Evolutionary conservation across 1,284 basidiomycete species (phyloP).

Genomic region (Ganoderma sp.): DNA sequence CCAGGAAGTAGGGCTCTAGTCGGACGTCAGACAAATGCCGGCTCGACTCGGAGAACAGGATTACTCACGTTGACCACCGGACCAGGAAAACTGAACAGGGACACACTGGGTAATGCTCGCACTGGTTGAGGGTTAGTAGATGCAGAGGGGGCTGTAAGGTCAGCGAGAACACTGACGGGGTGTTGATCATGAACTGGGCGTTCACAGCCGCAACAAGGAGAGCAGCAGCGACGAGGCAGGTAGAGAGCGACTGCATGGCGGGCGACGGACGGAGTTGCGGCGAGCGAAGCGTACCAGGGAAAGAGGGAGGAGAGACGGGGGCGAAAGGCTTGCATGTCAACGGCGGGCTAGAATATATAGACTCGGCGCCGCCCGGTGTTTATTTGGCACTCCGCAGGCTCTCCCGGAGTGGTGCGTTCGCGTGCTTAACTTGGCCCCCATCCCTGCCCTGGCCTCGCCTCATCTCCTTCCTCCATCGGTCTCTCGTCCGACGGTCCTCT

Average conservation of each 20-base stretch:
- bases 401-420: conserved; percentile 4
- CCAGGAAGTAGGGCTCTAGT: conserved; percentile 39
- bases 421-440: conserved; percentile 12
- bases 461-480: not conserved
- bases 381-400: conserved; percentile 33
- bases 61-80: conserved; percentile 36
- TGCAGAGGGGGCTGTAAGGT: not conserved
- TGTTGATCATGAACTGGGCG: conserved; percentile 40
- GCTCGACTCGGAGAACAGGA: not conserved
- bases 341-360: conserved; percentile 26
- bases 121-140: conserved; percentile 21
- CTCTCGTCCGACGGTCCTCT: not conserved
- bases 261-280: conserved; percentile 24
- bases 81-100: conserved; percentile 37
- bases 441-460: not conserved
- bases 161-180: conserved; percentile 36
- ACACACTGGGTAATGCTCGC: conserved; percentile 36
- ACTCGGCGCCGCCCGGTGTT: conserved; percentile 33
- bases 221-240: conserved; percentile 35
- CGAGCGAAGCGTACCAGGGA: conserved; percentile 31
- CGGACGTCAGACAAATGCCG: not conserved
- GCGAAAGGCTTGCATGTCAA: conserved; percentile 22
- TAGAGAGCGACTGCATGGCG: conserved; percentile 36
- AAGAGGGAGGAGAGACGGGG: conserved; percentile 26
- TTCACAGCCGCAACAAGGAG: conserved; percentile 32